phyloP scores from a whole-genome alignment of 441 rosid species.

The Gossypium aridum region DNA sequence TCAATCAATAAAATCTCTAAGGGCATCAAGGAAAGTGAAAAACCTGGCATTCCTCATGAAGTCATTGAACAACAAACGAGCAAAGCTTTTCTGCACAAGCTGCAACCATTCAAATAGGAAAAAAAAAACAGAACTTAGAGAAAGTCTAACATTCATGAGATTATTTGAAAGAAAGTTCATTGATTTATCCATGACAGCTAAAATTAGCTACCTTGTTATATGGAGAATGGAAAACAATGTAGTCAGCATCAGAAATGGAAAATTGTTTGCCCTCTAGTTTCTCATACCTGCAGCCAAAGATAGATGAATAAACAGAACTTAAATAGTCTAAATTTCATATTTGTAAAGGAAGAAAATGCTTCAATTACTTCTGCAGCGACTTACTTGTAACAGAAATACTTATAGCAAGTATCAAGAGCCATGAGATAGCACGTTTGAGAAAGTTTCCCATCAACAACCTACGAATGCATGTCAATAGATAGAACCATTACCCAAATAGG shows the following conservation, averaged over 20 bases:
- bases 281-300: constrained; percentile 52
- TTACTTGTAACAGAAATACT: constrained; percentile 74
- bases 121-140: neutral
- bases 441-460: constrained; percentile 99
- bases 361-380: constrained; percentile 13
- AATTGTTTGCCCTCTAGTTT: constrained; percentile 77
- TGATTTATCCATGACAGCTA: neutral
- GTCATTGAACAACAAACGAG: constrained; percentile 81
- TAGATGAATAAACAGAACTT: constrained; percentile 4
- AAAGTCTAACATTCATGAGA: neutral
- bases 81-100: constrained; percentile 99
- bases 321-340: neutral
- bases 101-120: constrained; percentile 29
- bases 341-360: neutral
- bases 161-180: constrained; percentile 3
- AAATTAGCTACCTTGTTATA: constrained; percentile 72
- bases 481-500: neutral
- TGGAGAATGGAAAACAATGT: constrained; percentile 89
- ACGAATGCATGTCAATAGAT: constrained; percentile 9
- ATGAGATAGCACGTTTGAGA: constrained; percentile 98
- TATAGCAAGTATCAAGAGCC: constrained; percentile 95
- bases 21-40: constrained; percentile 11
- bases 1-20: neutral
- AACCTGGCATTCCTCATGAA: constrained; percentile 78
- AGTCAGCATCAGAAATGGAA: constrained; percentile 68